Evolutionary conservation across 208 protist genomes (phyloP).

Genomic region (Trypanosoma boissoni): DNA sequence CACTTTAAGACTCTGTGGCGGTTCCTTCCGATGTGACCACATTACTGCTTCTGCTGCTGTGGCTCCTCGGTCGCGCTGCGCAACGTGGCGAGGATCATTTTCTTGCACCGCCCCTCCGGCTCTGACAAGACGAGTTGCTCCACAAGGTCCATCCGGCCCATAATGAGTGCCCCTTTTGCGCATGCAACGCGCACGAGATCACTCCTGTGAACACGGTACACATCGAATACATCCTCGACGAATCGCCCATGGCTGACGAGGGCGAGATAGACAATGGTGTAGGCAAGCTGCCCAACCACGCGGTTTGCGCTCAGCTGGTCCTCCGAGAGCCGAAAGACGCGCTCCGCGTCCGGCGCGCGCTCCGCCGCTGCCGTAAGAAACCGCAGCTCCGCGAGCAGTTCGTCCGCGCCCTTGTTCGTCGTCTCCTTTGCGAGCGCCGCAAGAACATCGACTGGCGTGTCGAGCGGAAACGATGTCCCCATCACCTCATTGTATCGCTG

Average conservation of each 20-base stretch:
- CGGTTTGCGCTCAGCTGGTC: slow-evolving; percentile 80
- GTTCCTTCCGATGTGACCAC: slow-evolving; percentile 4
- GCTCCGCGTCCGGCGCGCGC: slow-evolving; percentile 72
- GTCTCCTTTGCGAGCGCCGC: slow-evolving; percentile 66
- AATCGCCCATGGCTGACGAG: slow-evolving; percentile 73
- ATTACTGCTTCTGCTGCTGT: background rate
- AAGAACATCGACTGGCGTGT: slow-evolving; percentile 90
- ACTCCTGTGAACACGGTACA: slow-evolving; percentile 68
- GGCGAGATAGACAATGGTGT: slow-evolving; percentile 88
- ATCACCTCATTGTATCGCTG: slow-evolving; percentile 90
- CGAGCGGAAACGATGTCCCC: slow-evolving; percentile 80
- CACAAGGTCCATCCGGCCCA: slow-evolving; percentile 68
- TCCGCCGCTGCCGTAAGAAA: slow-evolving; percentile 68
- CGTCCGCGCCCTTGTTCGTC: slow-evolving; percentile 56
- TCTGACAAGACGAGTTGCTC: slow-evolving; percentile 63
- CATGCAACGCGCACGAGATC: slow-evolving; percentile 86
- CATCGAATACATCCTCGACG: slow-evolving; percentile 75
- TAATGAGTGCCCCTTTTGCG: slow-evolving; percentile 78
- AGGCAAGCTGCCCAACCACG: slow-evolving; percentile 84
- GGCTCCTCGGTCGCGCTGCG: background rate
- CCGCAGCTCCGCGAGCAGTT: slow-evolving; percentile 81
- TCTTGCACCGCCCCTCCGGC: slow-evolving; percentile 70
- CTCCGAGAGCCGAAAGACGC: slow-evolving; percentile 78
- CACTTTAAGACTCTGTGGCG: slow-evolving; percentile 1
- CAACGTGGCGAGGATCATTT: slow-evolving; percentile 65